Base-by-base conservation (phyloP, 2,329 filamentous ascomycete species). In the Hypoxylon sp. region DNA sequence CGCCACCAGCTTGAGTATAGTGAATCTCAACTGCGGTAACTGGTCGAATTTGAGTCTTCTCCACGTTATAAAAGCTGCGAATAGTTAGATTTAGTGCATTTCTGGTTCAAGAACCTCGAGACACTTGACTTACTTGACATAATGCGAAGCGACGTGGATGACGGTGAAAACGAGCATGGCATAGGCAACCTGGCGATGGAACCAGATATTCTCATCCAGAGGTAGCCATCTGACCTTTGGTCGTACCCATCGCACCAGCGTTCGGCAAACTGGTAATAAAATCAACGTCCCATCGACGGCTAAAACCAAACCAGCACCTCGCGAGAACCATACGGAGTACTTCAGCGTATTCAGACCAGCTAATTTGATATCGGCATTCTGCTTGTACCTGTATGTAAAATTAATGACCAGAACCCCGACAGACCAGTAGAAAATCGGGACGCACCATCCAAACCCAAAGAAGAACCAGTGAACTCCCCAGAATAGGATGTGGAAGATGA, bases 131-230 rank as follows among this genome's bases (percentile, higher is more conserved):
- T 85, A 93, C 91, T 99, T 99, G 84, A 98, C 93, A 76, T 99
- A 99, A 81, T 99, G 96, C 55, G 89, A 89, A 13, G 85, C 77
- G 0, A 90, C 91, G 79, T 99, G 96, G 28, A 93, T 80, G 53
- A 90, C 86, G 28, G 91, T 92, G 80, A 94, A 99, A 60, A 97
- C 77, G 2, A 98, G 85, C 82, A 98, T 84, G 0, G 93, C 85
- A 78, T 99, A 99, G 17, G 96, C 95, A 46, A 97, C 87, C 80
- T 99, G 96, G 71, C 95, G 88, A 83, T 99, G 96, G 80, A 99
- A 97, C 94, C 94, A 99, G 72, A 94, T 87, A 65, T 94, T 97
- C 82, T 99, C 96, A 76, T 99, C 96, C n/a, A 99, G 86, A 4
- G 96, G 96, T 11, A 98, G 79, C 83, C 92, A 97, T 79, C 89